Evolutionary conservation across 1,139 yeast genomes (phyloP), one percentile per base, ranked within the genome.

Genomic region (Suzukiozyma palmioleophila): DNA sequence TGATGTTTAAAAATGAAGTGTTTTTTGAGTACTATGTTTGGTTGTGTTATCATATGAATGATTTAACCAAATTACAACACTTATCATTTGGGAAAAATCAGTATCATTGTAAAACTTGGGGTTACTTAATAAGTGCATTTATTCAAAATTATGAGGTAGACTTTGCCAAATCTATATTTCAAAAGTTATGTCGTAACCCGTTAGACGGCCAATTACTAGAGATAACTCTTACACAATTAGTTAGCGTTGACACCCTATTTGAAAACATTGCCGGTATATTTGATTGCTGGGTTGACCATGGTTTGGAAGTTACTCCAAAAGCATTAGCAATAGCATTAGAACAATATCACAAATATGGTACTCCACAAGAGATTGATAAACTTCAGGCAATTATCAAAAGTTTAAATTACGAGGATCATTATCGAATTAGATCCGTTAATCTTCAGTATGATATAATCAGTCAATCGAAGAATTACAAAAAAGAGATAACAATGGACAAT

Each of bases 91-190:
- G 42, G 11, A 33, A 33, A 15, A 33, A 22, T 12, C 36, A 38
- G 8, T 50, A 56, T 35, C 51, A 62, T 43, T 47, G 62, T 8
- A 50, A 48, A 12, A 57, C 64, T 2, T 46, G 67, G 37, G 51
- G 60, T 24, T 66, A 67, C 41, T 49, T 58, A 3, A 48, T 69
- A 38, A 53, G 59, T 30, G 60, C 61, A 4, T 63, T 58, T 41
- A 54, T 66, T 2, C 47, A 48, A 22, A 64, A 58, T 47, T 68
- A 61, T 46, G 72, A 70, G 32, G 57, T 66, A 4, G 64, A 59
- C 30, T 51, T 49, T 16, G 56, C 66, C 28, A 64, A 58, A 39
- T 42, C 44, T 4, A 42, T 57, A 31, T 50, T 62, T 43, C 51
- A 52, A 14, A 25, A 26, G 27, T 15, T 33, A 25, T 33, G 29